These are phyloP conservation scores for Spongospora subterranea DNA, from an alignment of 208 protist species.

Conservation along the genomic window DNA sequence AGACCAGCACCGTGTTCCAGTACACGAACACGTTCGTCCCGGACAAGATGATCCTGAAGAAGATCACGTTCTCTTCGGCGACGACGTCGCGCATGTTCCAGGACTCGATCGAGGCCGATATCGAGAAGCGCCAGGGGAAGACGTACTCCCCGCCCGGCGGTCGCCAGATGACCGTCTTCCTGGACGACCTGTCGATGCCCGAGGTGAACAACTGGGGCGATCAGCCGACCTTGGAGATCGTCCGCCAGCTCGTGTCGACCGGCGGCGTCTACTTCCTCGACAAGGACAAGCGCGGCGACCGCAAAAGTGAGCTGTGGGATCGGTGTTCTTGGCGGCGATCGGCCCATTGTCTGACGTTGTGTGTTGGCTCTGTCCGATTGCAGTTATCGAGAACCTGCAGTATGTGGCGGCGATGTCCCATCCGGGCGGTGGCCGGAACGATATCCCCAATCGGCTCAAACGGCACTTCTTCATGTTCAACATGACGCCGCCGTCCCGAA, in stretches of 20 bases:
- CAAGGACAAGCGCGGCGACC: slow-evolving; percentile 85
- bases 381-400: slow-evolving; percentile 87
- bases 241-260: slow-evolving; percentile 84
- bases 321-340: background rate
- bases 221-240: slow-evolving; percentile 82
- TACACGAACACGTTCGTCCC: slow-evolving; percentile 70
- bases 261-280: slow-evolving; percentile 81
- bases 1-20: slow-evolving; percentile 77
- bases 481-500: slow-evolving; percentile 90
- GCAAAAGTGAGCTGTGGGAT: too few species aligned
- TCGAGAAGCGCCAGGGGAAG: slow-evolving; percentile 79
- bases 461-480: slow-evolving; percentile 92
- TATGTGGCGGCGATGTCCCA: slow-evolving; percentile 95
- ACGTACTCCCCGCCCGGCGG: slow-evolving; percentile 78
- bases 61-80: slow-evolving; percentile 81
- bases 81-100: slow-evolving; percentile 81
- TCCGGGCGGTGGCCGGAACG: slow-evolving; percentile 95
- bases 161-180: slow-evolving; percentile 76
- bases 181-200: slow-evolving; percentile 86
- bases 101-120: slow-evolving; percentile 73
- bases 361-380: background rate
- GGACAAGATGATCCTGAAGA: slow-evolving; percentile 73
- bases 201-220: slow-evolving; percentile 82
- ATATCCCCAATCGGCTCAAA: slow-evolving; percentile 96
- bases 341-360: background rate